A percentile compares a stretch with the other conserved stretches of the same genome.
Conservation (phyloP, 495 filamentous ascomycete species). For the Penicillium goetzii region DNA sequence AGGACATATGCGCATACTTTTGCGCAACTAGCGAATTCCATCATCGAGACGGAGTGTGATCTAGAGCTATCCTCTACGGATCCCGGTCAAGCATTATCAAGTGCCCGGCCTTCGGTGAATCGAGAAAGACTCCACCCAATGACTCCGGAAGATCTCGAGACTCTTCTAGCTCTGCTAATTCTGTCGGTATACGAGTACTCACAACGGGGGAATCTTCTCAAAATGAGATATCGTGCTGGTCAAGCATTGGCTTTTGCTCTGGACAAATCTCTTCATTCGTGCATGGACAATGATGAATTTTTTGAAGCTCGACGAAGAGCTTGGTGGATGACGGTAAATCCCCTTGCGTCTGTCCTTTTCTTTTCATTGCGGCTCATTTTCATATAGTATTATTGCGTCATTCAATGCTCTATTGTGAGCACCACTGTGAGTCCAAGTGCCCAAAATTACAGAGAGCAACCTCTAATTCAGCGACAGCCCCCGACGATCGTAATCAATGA, state of each 20-base stretch:
- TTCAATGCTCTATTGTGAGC: slow-evolving; percentile 63
- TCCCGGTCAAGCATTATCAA: slow-evolving; percentile 56
- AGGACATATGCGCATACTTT: slow-evolving; percentile 58
- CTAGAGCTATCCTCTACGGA: slow-evolving; percentile 56
- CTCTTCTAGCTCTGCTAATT: slow-evolving; percentile 57
- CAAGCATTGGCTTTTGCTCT: slow-evolving; percentile 59
- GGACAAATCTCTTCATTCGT: slow-evolving; percentile 55
- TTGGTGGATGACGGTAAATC: slow-evolving; percentile 66
- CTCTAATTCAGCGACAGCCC: slow-evolving; percentile 36
- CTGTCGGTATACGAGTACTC: slow-evolving; percentile 64
- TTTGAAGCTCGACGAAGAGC: slow-evolving; percentile 59
- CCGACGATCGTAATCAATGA: slow-evolving; percentile 59
- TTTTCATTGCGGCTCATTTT: slow-evolving; percentile 18
- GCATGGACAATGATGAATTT: slow-evolving; percentile 49
- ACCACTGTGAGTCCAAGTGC: slow-evolving; percentile 51
- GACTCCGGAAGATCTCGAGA: slow-evolving; percentile 57
- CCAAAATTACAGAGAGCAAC: too few species aligned
- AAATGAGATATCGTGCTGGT: slow-evolving; percentile 62
- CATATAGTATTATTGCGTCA: slow-evolving; percentile 58
- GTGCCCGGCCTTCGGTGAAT: slow-evolving; percentile 43
- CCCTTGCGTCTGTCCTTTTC: neutral
- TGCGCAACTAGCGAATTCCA: slow-evolving; percentile 56
- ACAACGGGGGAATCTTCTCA: slow-evolving; percentile 63
- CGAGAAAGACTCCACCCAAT: slow-evolving; percentile 55
- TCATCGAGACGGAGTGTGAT: slow-evolving; percentile 61